A percentile compares a stretch with the other conserved stretches of the same genome.
These are phyloP conservation scores for Tricharina praecox DNA, from an alignment of 495 filamentous ascomycete species.

Conservation along the genomic window DNA sequence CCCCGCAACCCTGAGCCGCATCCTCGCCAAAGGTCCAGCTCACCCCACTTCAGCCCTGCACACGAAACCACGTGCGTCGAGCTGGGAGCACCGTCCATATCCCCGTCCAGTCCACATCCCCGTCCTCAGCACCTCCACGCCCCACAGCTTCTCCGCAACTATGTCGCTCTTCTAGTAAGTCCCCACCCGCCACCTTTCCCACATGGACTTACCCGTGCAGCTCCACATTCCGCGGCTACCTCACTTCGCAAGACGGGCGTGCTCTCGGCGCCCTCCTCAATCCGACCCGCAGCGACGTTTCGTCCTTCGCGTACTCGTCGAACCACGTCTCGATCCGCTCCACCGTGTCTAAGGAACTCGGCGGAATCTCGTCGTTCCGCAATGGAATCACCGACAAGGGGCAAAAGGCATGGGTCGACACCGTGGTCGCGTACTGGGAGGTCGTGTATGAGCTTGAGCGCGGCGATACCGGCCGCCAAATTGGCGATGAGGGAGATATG, in stretches of 20 bases:
- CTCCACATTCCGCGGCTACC: conserved; percentile 18
- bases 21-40: too few relatives aligned
- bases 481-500: conserved; percentile 28
- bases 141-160: too few relatives aligned
- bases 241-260: conserved; percentile 17
- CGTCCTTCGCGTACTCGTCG: conserved; percentile 41
- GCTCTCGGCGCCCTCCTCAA: conserved; percentile 19
- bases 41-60: too few relatives aligned
- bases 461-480: conserved; percentile 31
- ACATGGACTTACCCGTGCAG: conserved; percentile 4
- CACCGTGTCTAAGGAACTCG: conserved; percentile 46
- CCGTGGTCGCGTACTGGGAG: conserved; percentile 71
- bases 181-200: neutral
- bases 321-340: conserved; percentile 42
- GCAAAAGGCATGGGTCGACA: conserved; percentile 52
- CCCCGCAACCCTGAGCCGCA: too few relatives aligned
- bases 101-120: neutral
- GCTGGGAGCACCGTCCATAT: neutral
- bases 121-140: neutral
- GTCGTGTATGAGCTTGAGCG: conserved; percentile 50
- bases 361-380: conserved; percentile 16
- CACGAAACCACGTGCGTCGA: conserved; percentile 6
- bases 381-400: conserved; percentile 31
- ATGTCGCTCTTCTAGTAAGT: conserved; percentile 22
- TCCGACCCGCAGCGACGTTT: conserved; percentile 10